Conservation (phyloP, 1,284 basidiomycete species). For the Apiotrichum domesticum region DNA sequence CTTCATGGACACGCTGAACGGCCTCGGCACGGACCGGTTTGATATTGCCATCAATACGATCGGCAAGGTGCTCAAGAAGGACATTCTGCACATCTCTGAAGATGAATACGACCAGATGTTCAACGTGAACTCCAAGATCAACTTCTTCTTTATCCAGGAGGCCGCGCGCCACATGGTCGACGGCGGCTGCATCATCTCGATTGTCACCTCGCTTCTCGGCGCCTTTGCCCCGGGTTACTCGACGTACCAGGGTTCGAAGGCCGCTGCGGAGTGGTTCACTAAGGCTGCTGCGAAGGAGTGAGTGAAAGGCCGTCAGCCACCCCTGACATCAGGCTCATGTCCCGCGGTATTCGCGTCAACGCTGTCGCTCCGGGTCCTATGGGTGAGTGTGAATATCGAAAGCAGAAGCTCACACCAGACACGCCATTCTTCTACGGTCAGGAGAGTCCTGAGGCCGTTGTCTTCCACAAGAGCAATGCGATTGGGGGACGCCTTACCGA, state of each 20-base stretch:
- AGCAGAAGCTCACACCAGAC: constrained; percentile 1
- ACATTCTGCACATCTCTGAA: constrained; percentile 18
- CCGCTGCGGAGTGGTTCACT: constrained; percentile 26
- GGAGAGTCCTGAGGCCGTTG: constrained; percentile 13
- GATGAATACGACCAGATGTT: constrained; percentile 26
- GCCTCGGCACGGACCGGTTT: constrained; percentile 12
- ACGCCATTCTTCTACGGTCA: constrained; percentile 21
- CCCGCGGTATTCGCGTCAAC: constrained; percentile 18
- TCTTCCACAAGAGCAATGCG: constrained; percentile 16
- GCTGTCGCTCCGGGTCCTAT: constrained; percentile 17
- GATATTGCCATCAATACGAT: constrained; percentile 27
- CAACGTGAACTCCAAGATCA: constrained; percentile 21
- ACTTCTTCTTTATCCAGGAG: constrained; percentile 28
- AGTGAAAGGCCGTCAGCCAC: neutral
- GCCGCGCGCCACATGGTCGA: constrained; percentile 17
- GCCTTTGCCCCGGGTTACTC: constrained; percentile 23
- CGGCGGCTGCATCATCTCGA: constrained; percentile 21
- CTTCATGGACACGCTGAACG: constrained; percentile 12
- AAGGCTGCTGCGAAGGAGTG: constrained; percentile 24
- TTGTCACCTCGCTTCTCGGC: constrained; percentile 21
- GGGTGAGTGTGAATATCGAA: constrained; percentile 1
- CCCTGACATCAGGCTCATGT: constrained; percentile 8
- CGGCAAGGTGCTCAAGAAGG: constrained; percentile 29
- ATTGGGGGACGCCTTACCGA: constrained; percentile 16
- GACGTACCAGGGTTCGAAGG: constrained; percentile 27